Evolutionary conservation across 441 rosid genomes (phyloP).

Genomic region (Manihot esculenta): DNA sequence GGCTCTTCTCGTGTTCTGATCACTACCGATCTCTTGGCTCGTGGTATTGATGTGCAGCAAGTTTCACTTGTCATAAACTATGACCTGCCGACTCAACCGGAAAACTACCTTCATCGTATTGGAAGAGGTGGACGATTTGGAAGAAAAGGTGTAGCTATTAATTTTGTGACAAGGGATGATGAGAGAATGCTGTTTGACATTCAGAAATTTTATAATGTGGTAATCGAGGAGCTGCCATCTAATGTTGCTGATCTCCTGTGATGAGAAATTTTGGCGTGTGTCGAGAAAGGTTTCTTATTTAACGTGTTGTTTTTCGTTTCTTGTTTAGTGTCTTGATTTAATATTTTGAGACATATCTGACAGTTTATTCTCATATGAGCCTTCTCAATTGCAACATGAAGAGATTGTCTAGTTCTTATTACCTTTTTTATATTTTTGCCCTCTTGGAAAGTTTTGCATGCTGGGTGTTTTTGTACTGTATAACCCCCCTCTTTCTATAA

Average conservation of each 20-base stretch:
- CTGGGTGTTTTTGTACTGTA: slow-evolving; percentile 24
- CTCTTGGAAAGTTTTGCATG: slow-evolving; percentile 31
- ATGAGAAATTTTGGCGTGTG: slow-evolving; percentile 27
- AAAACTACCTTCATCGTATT: slow-evolving; percentile 80
- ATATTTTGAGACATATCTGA: slow-evolving; percentile 36
- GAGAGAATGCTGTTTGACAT: slow-evolving; percentile 75
- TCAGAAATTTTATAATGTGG: slow-evolving; percentile 79
- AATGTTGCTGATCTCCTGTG: slow-evolving; percentile 76
- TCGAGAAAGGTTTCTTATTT: slow-evolving; percentile 33
- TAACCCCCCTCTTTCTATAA: slow-evolving; percentile 5
- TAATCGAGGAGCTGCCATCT: slow-evolving; percentile 64
- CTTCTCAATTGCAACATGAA: slow-evolving; percentile 23
- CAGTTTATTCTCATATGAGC: slow-evolving; percentile 40
- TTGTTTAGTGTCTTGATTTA: slow-evolving; percentile 27
- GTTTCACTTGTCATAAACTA: slow-evolving; percentile 76
- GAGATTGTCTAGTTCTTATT: slow-evolving; percentile 20
- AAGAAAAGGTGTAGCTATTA: slow-evolving; percentile 74
- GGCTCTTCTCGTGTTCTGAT: slow-evolving; percentile 80
- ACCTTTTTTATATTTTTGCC: slow-evolving; percentile 10
- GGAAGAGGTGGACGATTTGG: slow-evolving; percentile 81
- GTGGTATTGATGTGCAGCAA: slow-evolving; percentile 85
- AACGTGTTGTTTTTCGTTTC: slow-evolving; percentile 10
- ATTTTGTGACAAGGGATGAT: slow-evolving; percentile 66
- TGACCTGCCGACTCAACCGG: slow-evolving; percentile 79
- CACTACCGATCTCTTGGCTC: slow-evolving; percentile 75